Evolutionary conservation across 2,329 filamentous ascomycete genomes (phyloP).

Genomic region (Talaromyces sp.): DNA sequence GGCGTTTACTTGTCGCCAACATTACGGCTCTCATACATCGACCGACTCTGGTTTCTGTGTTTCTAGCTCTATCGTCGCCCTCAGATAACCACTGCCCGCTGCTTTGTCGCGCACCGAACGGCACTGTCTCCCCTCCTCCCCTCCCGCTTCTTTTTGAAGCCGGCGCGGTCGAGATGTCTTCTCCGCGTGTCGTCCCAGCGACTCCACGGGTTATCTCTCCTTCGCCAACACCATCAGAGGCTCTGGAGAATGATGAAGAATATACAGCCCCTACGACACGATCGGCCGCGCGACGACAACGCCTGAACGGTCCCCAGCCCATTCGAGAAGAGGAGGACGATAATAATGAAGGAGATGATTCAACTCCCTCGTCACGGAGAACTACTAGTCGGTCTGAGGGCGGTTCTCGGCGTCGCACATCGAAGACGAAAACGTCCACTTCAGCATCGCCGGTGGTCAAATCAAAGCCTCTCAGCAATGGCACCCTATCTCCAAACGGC

Average conservation of each 20-base stretch:
- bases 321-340: slow-evolving; percentile 56
- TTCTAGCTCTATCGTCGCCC: slow-evolving; percentile 15
- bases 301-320: slow-evolving; percentile 49
- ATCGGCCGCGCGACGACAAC: slow-evolving; percentile 58
- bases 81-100: slow-evolving; percentile 7
- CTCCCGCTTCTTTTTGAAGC: slow-evolving; percentile 47
- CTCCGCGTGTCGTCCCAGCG: slow-evolving; percentile 58
- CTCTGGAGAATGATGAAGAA: slow-evolving; percentile 48
- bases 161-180: slow-evolving; percentile 37
- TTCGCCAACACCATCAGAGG: slow-evolving; percentile 63
- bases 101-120: slow-evolving; percentile 19
- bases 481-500: slow-evolving; percentile 51
- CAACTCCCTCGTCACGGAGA: slow-evolving; percentile 67
- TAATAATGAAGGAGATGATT: slow-evolving; percentile 45
- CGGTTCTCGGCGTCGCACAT: slow-evolving; percentile 37
- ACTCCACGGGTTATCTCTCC: slow-evolving; percentile 79
- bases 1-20: slow-evolving; percentile 21
- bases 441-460: slow-evolving; percentile 29
- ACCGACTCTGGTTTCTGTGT: slow-evolving; percentile 17
- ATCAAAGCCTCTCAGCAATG: slow-evolving; percentile 35
- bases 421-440: slow-evolving; percentile 42
- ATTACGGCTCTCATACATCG: slow-evolving; percentile 26
- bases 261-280: slow-evolving; percentile 73
- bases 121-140: slow-evolving; percentile 20
- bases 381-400: slow-evolving; percentile 46